A percentile compares a stretch with the other conserved stretches of the same genome.
Conservation (phyloP, 2,329 filamentous ascomycete species). For the Ophiosphaerella narmari region DNA sequence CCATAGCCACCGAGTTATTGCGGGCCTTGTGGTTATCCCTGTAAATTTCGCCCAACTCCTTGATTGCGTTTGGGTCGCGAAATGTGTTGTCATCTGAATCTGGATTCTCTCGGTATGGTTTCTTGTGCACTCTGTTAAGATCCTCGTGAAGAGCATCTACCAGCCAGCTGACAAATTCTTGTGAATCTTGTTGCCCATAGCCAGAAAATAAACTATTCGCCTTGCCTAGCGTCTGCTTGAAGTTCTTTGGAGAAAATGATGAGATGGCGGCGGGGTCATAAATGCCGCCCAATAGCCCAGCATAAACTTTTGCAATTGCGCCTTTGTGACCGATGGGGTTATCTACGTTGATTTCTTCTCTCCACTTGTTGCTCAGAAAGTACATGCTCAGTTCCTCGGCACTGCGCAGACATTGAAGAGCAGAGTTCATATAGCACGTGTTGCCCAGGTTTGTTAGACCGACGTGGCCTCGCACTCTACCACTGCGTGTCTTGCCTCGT, state of each 20-base stretch:
- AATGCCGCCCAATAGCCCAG: conserved; percentile 73
- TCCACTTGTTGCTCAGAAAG: conserved; percentile 72
- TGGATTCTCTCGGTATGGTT: conserved; percentile 96
- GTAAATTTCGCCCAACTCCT: conserved; percentile 82
- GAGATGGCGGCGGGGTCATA: conserved; percentile 69
- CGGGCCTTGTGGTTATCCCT: conserved; percentile 90
- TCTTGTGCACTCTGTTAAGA: conserved; percentile 89
- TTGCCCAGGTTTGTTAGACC: conserved; percentile 92
- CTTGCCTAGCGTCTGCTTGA: conserved; percentile 81
- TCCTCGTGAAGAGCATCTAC: conserved; percentile 95
- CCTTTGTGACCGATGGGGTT: conserved; percentile 89
- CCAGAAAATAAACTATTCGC: conserved; percentile 87
- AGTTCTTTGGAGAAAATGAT: conserved; percentile 77
- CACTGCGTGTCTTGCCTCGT: conserved; percentile 71
- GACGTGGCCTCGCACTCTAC: conserved; percentile 74
- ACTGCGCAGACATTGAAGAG: conserved; percentile 89
- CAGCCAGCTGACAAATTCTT: conserved; percentile 94
- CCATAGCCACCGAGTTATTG: conserved; percentile 93
- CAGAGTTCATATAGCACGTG: conserved; percentile 99
- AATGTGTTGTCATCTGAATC: conserved; percentile 98
- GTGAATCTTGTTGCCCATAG: conserved; percentile 95
- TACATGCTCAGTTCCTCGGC: conserved; percentile 93
- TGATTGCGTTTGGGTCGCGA: conserved; percentile 76
- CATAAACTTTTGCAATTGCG: conserved; percentile 84
- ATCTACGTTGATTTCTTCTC: conserved; percentile 78